A percentile compares a stretch with the other conserved stretches of the same genome.
Conservation (phyloP, 257 asterid genomes). For the Fraxinus americana region DNA sequence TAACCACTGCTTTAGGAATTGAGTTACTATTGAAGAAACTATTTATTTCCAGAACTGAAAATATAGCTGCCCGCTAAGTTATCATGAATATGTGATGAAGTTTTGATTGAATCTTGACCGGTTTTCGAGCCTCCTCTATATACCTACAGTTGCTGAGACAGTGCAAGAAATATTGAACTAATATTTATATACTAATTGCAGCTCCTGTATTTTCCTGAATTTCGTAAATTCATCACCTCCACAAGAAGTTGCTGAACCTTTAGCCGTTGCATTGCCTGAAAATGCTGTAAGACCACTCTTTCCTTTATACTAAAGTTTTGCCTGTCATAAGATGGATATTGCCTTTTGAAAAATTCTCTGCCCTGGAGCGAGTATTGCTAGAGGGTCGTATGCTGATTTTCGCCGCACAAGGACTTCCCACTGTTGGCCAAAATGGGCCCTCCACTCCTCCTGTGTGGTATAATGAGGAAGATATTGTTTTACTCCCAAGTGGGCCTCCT, state of each 20-base stretch:
- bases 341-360: slow-evolving; percentile 81
- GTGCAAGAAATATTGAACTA: slow-evolving; percentile 35
- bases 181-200: slow-evolving; percentile 35
- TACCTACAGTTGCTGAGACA: slow-evolving; percentile 45
- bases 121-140: slow-evolving; percentile 30
- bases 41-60: background rate
- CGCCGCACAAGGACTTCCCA: slow-evolving; percentile 77
- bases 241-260: slow-evolving; percentile 16
- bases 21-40: background rate
- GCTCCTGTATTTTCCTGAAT: slow-evolving; percentile 9
- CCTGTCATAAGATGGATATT: slow-evolving; percentile 56
- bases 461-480: slow-evolving; percentile 84
- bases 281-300: slow-evolving; percentile 15
- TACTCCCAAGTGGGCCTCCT: slow-evolving; percentile 56
- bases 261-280: slow-evolving; percentile 17
- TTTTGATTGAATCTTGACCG: slow-evolving; percentile 22
- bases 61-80: no score
- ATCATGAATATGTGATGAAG: slow-evolving; percentile 3
- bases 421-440: slow-evolving; percentile 65
- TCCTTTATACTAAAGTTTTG: background rate
- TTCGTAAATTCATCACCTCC: background rate
- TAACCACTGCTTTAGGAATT: background rate
- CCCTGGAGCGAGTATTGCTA: slow-evolving; percentile 88
- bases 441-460: slow-evolving; percentile 73
- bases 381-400: slow-evolving; percentile 81